phyloP scores from a whole-genome alignment of 768 basidiomycete genomes.

The Lentinula lateritia region DNA sequence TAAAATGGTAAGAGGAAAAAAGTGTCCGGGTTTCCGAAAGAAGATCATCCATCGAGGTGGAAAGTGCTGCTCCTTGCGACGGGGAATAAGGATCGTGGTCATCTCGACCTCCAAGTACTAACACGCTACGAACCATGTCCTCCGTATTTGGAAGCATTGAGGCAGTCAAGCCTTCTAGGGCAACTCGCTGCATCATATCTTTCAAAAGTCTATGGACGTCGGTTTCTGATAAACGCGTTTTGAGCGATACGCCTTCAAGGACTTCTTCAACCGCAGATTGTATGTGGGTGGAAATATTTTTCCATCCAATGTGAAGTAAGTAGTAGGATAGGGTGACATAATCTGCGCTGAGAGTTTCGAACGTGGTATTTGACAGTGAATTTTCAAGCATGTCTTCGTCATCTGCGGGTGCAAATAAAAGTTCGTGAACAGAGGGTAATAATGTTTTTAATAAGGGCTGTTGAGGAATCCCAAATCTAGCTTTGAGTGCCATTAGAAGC shows the following conservation, averaged over 20 bases:
- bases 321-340: slow-evolving; percentile 91
- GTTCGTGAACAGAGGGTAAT: background rate
- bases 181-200: slow-evolving; percentile 74
- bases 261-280: slow-evolving; percentile 73
- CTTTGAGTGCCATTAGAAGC: slow-evolving; percentile 1
- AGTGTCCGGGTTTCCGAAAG: slow-evolving; percentile 64
- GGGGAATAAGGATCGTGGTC: background rate
- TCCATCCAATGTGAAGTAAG: slow-evolving; percentile 91
- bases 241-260: slow-evolving; percentile 79
- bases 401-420: slow-evolving; percentile 19
- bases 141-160: background rate
- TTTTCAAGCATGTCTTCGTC: slow-evolving; percentile 10
- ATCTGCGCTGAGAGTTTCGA: slow-evolving; percentile 22
- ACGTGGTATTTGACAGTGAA: background rate
- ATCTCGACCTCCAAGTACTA: slow-evolving; percentile 1
- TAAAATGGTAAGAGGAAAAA: slow-evolving; percentile 65
- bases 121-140: slow-evolving; percentile 3
- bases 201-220: slow-evolving; percentile 66
- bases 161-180: slow-evolving; percentile 23
- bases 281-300: slow-evolving; percentile 71
- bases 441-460: slow-evolving; percentile 1
- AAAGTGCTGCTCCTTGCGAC: slow-evolving; percentile 17
- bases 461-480: background rate
- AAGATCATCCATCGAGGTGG: slow-evolving; percentile 53
- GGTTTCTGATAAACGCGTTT: slow-evolving; percentile 60